Percentiles rank a stretch among this genome's conserved stretches.
These are phyloP conservation scores for Candida nanaspora DNA, from an alignment of 805 yeast genomes.

Conservation along the genomic window DNA sequence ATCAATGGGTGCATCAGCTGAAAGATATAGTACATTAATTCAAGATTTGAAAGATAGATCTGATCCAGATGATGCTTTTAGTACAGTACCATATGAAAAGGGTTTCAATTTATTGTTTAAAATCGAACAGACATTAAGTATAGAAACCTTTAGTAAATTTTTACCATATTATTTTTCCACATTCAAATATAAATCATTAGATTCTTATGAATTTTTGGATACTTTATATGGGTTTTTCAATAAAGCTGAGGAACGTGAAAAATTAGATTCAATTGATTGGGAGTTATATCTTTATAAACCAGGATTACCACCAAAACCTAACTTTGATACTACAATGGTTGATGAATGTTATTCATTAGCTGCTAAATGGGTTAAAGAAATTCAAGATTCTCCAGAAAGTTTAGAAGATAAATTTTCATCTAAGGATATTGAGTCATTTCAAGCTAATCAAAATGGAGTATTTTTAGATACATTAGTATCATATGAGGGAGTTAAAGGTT, in stretches of 20 bases:
- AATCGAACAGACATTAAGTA: conserved; percentile 66
- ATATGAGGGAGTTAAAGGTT: conserved; percentile 38
- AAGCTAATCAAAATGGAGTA: conserved; percentile 72
- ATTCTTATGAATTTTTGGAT: conserved; percentile 75
- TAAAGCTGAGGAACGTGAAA: conserved; percentile 28
- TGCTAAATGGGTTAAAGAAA: conserved; percentile 49
- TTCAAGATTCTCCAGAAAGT: conserved; percentile 19
- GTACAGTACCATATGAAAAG: conserved; percentile 85
- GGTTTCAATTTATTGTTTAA: conserved; percentile 76
- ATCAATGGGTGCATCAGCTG: conserved; percentile 49
- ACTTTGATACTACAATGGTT: conserved; percentile 72
- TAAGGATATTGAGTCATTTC: conserved; percentile 48
- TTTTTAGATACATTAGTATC: conserved; percentile 63
- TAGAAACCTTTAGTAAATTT: conserved; percentile 68
- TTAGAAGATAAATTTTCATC: conserved; percentile 31
- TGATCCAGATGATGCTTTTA: conserved; percentile 88
- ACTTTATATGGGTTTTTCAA: conserved; percentile 56
- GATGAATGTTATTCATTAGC: conserved; percentile 66
- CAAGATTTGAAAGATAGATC: conserved; percentile 61
- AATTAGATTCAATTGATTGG: conserved; percentile 77
- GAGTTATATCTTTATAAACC: conserved; percentile 72
- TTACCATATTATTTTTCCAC: conserved; percentile 69
- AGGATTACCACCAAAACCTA: conserved; percentile 86
- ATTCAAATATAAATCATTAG: conserved; percentile 65
- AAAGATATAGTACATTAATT: conserved; percentile 54